Percentiles rank a stretch among this genome's conserved stretches.
Conservation (phyloP, 306 rosid genomes). For the Corylus americana region DNA sequence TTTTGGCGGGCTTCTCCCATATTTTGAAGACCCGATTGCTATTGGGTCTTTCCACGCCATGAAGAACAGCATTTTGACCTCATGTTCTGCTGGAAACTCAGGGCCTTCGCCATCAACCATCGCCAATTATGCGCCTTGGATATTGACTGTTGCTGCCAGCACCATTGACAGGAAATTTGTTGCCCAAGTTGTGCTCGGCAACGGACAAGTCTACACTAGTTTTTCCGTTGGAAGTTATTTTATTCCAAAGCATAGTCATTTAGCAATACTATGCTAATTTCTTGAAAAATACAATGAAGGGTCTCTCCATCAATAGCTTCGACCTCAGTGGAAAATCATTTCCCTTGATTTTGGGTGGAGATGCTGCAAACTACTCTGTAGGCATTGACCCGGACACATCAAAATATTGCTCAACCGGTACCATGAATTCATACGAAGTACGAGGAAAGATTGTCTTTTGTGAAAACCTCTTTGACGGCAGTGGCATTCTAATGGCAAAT, state of each 20-base stretch:
- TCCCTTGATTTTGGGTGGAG: constrained; percentile 42
- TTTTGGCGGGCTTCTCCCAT: background rate
- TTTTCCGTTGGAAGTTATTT: background rate
- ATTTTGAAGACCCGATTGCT: constrained; percentile 30
- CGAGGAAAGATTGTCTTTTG: constrained; percentile 34
- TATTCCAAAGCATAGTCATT: background rate
- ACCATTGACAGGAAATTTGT: constrained; percentile 34
- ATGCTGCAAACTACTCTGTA: constrained; percentile 40
- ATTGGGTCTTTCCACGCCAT: constrained; percentile 39
- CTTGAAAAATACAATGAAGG: constrained; percentile 21
- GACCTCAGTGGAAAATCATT: constrained; percentile 11
- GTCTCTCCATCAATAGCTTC: constrained; percentile 29
- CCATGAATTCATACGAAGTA: constrained; percentile 21
- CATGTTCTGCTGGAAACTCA: constrained; percentile 37
- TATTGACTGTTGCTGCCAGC: constrained; percentile 34
- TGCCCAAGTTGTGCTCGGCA: constrained; percentile 33
- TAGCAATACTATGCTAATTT: background rate
- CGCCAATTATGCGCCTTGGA: constrained; percentile 39
- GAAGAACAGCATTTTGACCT: constrained; percentile 29
- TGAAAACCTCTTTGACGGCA: constrained; percentile 7
- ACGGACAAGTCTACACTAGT: constrained; percentile 20
- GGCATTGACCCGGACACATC: constrained; percentile 16
- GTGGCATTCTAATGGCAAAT: constrained; percentile 9
- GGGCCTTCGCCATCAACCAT: constrained; percentile 21
- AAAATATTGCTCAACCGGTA: background rate